Conservation (phyloP, 2,329 filamentous ascomycete species). For the Verticillium klebahnii region DNA sequence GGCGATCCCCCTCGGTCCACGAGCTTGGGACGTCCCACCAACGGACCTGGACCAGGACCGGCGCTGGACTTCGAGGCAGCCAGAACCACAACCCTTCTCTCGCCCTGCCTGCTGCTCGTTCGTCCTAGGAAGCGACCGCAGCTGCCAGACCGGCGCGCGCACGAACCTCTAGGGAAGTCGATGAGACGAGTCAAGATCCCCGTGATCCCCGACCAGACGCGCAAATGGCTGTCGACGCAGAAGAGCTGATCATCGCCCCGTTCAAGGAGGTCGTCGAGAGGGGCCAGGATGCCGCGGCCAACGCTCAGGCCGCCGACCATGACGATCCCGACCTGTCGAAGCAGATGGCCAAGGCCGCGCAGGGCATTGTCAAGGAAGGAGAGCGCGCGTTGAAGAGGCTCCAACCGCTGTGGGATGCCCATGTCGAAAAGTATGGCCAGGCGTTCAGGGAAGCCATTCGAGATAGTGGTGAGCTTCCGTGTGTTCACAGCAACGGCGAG, state of each 20-base stretch:
- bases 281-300: constrained; percentile 29
- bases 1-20: not conserved
- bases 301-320: constrained; percentile 21
- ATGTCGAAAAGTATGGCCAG: constrained; percentile 29
- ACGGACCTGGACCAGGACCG: not conserved
- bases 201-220: not conserved
- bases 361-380: constrained; percentile 29
- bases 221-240: constrained; percentile 10
- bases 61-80: not conserved
- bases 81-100: not conserved
- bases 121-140: not conserved
- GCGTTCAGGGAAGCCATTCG: constrained; percentile 28
- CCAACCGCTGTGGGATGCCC: constrained; percentile 30
- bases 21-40: not conserved
- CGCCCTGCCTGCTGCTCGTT: not conserved
- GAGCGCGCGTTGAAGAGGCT: constrained; percentile 30
- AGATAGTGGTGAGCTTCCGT: constrained; percentile 25
- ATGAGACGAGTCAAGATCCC: not conserved
- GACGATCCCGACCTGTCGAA: constrained; percentile 16
- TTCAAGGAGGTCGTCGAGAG: constrained; percentile 33
- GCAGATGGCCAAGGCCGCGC: constrained; percentile 27
- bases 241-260: constrained; percentile 17
- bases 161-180: not conserved
- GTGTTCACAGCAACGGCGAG: not conserved
- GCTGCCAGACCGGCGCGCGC: not conserved